Evolutionary conservation across 2,329 filamentous ascomycete species (phyloP), one percentile per base, ranked within the genome.

Genomic region (Penicillium janthinellum): DNA sequence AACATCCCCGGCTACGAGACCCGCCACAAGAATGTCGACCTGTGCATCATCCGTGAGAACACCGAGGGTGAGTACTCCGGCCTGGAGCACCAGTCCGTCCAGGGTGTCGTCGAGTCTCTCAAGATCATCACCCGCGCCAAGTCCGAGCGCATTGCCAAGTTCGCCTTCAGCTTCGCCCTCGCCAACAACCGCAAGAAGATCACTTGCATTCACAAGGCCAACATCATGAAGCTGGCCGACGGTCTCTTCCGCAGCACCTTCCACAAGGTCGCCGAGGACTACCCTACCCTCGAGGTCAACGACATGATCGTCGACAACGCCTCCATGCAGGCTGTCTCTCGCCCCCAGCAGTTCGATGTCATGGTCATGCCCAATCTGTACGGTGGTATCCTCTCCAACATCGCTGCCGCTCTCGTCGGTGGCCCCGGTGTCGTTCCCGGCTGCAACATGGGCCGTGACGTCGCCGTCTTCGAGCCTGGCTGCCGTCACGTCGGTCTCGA

Each of bases 241-340:
- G 95, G 95, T 81, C 90, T 99, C 59, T 99, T 99, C 91, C 90
- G 95, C 79, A 94, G 89, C 83, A 98, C 95, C 70, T 96, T 98
- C 86, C 92, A 96, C 84, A 86, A 88, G 74, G 88, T 95, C 70
- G 91, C 92, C 68, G 90, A 96, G 84, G 92, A 96, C 79, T 99
- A 95, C 84, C 94, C 95, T 61, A 96, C 91, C 64, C 86, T 99
- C 71, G 91, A 97, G 84, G 90, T 89, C 77, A 96, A 96, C 84
- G 95, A 99, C 83, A 97, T 99, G 94, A 99, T 99, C 79, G 95
- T 99, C 81, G 95, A 99, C 84, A 99, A 99, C 81, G 95, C 95
- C 74, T 96, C 91, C 75, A 99, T 99, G 95, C 95, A 99, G 85
- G 96, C 92, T 77, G 95, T 99, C 70, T 93, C 91, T 69, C 86